Evolutionary conservation across 352 stramenopile species (phyloP), one percentile per base, ranked within the genome.

Genomic region (Globisporangium irregulare): DNA sequence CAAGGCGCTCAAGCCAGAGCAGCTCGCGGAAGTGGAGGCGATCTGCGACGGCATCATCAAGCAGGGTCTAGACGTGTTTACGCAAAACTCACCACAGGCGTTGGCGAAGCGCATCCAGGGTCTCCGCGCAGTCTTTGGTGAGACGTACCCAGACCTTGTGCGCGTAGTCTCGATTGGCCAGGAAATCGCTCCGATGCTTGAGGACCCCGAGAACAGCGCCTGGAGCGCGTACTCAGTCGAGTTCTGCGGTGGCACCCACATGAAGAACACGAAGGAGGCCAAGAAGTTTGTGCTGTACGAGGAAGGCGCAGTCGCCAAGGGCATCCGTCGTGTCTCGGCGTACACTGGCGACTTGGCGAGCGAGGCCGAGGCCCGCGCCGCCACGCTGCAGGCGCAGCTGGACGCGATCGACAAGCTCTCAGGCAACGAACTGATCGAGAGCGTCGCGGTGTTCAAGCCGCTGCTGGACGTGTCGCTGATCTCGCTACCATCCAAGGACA

Each of bases 81-180:
- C 83, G 24, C 69, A 98, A 71, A 80, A 98, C 6, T 91, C 98
- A 65, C 84, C 94, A n/a, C 87, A 99, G 64, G 89, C 78, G 41
- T 85, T 98, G 60, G 98, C 97, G 48, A 95, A 97, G 77, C 80
- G 86, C 41, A 99, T 99, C 66, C 86, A 97, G 57, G 97, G 95
- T 34, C 80, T 99, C n/a, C 84, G 97, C 48, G 97, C 97, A 20
- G 97, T 99, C 18, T 99, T 99, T 77, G 98, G 98, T 56, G 98
- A 99, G 84, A 97, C 96, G 5, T 99, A 99, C 87, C 98, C 98
- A 14, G 97, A 99, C 85, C 94, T 98, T 55, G 98, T 99, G 0
- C 86, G 97, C 48, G 97, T 99, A 25, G 93, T 99, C 9, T 97
- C 88, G 25, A 97, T 99, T 29, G 98, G 97, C 25, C 80, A 95